These are phyloP conservation scores for Phaeosphaeria sp. DNA, from an alignment of 2,329 filamentous ascomycete species.

Conservation along the genomic window DNA sequence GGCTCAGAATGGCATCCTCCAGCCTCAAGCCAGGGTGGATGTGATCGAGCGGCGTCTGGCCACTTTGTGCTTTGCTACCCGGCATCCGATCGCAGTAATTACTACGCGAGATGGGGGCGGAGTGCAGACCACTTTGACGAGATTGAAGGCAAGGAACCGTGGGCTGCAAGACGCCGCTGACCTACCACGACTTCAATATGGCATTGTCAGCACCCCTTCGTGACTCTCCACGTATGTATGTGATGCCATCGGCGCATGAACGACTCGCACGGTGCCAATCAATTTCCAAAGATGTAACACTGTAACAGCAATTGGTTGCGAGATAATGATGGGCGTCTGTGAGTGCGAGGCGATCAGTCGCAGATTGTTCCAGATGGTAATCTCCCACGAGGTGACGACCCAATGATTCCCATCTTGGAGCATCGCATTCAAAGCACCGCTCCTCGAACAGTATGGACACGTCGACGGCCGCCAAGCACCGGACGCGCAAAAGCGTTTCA, in stretches of 20 bases:
- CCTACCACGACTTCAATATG: neutral
- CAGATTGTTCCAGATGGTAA: slow-evolving; percentile 7
- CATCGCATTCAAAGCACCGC: slow-evolving; percentile 8
- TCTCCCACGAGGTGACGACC: slow-evolving; percentile 4
- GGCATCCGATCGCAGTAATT: neutral
- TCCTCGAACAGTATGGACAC: slow-evolving; percentile 3
- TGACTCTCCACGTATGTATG: neutral
- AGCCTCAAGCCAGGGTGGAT: neutral
- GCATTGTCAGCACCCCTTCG: neutral
- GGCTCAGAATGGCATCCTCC: slow-evolving; percentile 14
- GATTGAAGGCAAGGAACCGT: neutral
- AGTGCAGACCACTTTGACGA: neutral
- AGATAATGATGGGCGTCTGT: slow-evolving; percentile 3
- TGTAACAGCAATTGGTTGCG: neutral
- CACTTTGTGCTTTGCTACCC: slow-evolving; percentile 3
- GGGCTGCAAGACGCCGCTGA: neutral
- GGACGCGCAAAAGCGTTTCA: slow-evolving; percentile 1
- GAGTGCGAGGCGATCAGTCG: slow-evolving; percentile 1
- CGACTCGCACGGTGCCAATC: neutral
- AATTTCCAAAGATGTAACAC: neutral
- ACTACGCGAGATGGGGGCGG: neutral
- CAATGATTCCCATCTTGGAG: neutral
- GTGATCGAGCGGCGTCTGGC: slow-evolving; percentile 10
- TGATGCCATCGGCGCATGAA: slow-evolving; percentile 1
- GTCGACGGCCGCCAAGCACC: slow-evolving; percentile 13